Evolutionary conservation across 768 basidiomycete species (phyloP), one percentile per base, ranked within the genome.

Genomic region (Psilocybe subaeruginosa): DNA sequence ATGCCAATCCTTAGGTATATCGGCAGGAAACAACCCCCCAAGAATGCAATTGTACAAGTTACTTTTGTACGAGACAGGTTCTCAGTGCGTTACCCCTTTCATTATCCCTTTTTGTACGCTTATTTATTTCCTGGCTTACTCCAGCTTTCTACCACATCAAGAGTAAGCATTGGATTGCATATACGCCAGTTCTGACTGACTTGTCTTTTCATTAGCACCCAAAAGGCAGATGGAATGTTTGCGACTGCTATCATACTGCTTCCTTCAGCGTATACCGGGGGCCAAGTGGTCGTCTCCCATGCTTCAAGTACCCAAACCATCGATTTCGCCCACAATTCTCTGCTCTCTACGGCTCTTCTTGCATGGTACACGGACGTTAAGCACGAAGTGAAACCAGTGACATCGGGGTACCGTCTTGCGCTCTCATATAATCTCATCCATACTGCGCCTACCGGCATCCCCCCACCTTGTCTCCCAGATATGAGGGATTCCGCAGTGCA

Each of bases 301-400:
- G 71, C 72, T 1, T 64, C 65, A 16, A 64, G 66, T 7, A 70
- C 68, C 4, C 66, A 73, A 54, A 68, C 75, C 6, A 72, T 83
- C 61, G 77, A 83, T 65, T 66, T 75, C 3, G 66, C 77, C 2
- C 12, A 62, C 0, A 60, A 64, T 11, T 78, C 79, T n/a, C 54
- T 69, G 1, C 53, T 70, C 5, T 66, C 68, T 3, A 81, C 79
- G 0, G 69, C 78, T 0, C 67, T 80, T 12, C 69, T 84, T 3
- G 74, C 83, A 0, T 86, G 83, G 82, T 83, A 85, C 64, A 83
- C 81, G 29, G 83, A 83, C 57, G 83, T 83, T 52, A 70, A 69
- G 49, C 82, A 83, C 66, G 81, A 82, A 71, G 77, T 84, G 61
- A 80, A 80, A 60, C 77, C 79, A 5, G 71, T 84, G 48, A 80